Percentiles rank a stretch among this genome's conserved stretches.
phyloP scores from a whole-genome alignment of 1,284 basidiomycete genomes.

The Rhodotorula sp. region DNA sequence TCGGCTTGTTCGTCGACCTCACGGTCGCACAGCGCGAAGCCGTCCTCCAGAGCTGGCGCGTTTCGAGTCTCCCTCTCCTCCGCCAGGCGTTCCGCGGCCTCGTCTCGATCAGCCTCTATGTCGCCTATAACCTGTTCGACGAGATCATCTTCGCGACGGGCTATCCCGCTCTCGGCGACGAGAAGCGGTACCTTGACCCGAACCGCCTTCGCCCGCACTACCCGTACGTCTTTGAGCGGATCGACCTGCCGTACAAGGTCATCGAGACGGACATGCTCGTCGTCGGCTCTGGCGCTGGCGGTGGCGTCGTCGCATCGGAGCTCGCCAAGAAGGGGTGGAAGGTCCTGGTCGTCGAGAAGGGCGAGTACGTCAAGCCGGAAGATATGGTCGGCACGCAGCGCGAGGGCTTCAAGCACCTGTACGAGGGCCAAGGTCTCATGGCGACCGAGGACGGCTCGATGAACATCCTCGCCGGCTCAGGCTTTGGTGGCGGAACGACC shows the following conservation, averaged over 20 bases:
- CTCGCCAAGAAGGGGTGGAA: conserved; percentile 50
- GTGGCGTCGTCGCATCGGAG: conserved; percentile 51
- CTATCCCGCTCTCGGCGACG: conserved; percentile 30
- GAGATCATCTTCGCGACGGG: conserved; percentile 28
- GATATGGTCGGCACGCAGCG: conserved; percentile 49
- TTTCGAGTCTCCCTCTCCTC: conserved; percentile 25
- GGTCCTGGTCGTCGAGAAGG: conserved; percentile 56
- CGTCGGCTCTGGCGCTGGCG: conserved; percentile 56
- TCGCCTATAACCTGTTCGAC: conserved; percentile 32
- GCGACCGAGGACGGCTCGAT: conserved; percentile 52
- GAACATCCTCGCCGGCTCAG: conserved; percentile 52
- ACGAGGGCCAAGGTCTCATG: conserved; percentile 52
- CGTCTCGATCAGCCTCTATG: conserved; percentile 28
- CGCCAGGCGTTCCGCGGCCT: conserved; percentile 31
- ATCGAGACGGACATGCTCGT: conserved; percentile 46
- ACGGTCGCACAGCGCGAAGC: conserved; percentile 29
- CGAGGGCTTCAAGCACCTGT: conserved; percentile 51
- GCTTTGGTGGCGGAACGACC: conserved; percentile 55
- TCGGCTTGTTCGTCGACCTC: conserved; percentile 20
- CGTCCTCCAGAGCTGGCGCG: conserved; percentile 26
- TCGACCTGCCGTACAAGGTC: conserved; percentile 18
- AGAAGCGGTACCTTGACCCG: conserved; percentile 18
- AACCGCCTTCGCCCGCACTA: conserved; percentile 18
- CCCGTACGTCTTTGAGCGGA: conserved; percentile 31
- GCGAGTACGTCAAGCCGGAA: conserved; percentile 50